Base-by-base conservation (phyloP, 768 basidiomycete species). In the Calocybe indica region DNA sequence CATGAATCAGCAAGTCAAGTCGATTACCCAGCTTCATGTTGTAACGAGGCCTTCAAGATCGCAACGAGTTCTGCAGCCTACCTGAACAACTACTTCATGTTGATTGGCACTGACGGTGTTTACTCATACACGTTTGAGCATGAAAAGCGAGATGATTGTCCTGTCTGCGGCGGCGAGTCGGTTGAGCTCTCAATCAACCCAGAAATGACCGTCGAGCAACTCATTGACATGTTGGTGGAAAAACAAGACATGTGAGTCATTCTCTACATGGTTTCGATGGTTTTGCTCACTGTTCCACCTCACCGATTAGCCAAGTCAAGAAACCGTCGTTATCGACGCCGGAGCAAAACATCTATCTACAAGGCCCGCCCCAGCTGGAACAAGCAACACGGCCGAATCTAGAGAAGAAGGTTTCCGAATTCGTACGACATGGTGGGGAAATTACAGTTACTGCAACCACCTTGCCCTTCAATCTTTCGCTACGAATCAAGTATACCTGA, bases 1-100 rank as follows among this genome's bases (percentile, higher is more conserved):
- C 15, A 7, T 14, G 0, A 35, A 33, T 8, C 10, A 29, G 33
- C 22, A 22, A 22, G 33, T 38, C 52, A 6, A 62, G 32, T 28
- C 8, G 33, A 2, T 46, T 40, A n/a, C 33, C 22, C 52, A 89
- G 95, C 95, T 35, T 88, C 94, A 2, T 98, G 95, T 69, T 98
- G 95, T 61, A 98, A 96, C 58, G 96, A 99, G 67, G 96, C 96
- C 11, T 95, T 99, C 75, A 99, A 99, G 69, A 92, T 99, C 50
- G 94, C 92, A 15, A 98, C 96, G 0, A 90, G 84, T 53, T 91
- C 90, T 15, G 95, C 94, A 0, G 91, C 93, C 5, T 95, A 84
- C 62, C 74, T 99, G 46, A 89, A 95, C 67, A 97, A 97, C 63
- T 99, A 98, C 63, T 96, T 98, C 67, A 92, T 97, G 93, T 78